Conservation (phyloP, 805 yeast genomes). For the Yarrowia phangngaensis region DNA sequence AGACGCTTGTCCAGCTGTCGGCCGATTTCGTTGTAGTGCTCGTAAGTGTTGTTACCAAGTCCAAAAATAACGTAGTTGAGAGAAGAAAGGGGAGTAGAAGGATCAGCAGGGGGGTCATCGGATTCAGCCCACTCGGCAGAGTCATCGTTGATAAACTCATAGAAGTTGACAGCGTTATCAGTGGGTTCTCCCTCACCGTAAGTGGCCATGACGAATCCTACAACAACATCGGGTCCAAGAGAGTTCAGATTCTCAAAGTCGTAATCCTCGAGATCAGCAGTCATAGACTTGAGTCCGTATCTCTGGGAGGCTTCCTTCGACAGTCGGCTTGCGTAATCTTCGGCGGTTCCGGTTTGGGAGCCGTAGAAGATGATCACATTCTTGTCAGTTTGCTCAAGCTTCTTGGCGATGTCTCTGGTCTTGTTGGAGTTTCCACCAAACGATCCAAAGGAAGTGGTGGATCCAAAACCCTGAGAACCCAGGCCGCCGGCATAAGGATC, state of each 20-base stretch:
- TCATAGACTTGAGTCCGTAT: constrained; percentile 77
- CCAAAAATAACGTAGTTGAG: constrained; percentile 78
- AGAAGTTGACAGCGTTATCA: constrained; percentile 82
- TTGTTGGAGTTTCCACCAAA: constrained; percentile 30
- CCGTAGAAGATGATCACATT: constrained; percentile 80
- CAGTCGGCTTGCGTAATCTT: constrained; percentile 88
- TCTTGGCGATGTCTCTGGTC: constrained; percentile 37
- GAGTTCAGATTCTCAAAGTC: constrained; percentile 74
- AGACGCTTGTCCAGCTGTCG: constrained; percentile 51
- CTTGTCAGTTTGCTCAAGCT: constrained; percentile 57
- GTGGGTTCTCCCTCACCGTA: constrained; percentile 99
- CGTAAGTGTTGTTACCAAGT: constrained; percentile 91
- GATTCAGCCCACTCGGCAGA: constrained; percentile 49
- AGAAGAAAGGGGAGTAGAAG: constrained; percentile 45
- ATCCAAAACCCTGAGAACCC: constrained; percentile 29
- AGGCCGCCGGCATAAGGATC: constrained; percentile 32
- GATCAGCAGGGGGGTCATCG: constrained; percentile 33
- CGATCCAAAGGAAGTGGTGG: constrained; percentile 30
- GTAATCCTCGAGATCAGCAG: constrained; percentile 83
- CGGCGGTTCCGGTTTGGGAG: constrained; percentile 98
- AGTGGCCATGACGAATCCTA: constrained; percentile 80
- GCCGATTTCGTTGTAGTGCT: constrained; percentile 79
- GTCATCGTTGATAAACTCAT: constrained; percentile 55
- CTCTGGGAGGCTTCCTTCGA: constrained; percentile 81
- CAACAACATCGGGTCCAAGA: constrained; percentile 55